A percentile compares a stretch with the other conserved stretches of the same genome.
These are phyloP conservation scores for Punctularia strigosozonata DNA, from an alignment of 768 basidiomycete species.

Conservation along the genomic window DNA sequence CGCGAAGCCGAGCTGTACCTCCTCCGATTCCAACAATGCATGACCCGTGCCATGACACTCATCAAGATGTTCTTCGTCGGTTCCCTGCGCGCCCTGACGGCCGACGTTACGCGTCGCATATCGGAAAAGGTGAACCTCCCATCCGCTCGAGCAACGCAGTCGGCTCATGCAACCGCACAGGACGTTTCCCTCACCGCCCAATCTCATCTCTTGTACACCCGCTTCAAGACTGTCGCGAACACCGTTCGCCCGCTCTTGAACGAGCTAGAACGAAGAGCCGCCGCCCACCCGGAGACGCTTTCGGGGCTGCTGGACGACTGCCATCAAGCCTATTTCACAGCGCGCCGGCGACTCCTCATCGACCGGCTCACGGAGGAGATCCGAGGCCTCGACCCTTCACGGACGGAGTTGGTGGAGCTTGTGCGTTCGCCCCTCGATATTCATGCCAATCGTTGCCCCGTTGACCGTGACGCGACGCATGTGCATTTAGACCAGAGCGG, in stretches of 20 bases:
- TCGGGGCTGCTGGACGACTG: conserved; percentile 76
- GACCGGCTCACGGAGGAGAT: conserved; percentile 74
- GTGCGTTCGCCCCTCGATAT: conserved; percentile 28
- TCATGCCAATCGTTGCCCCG: conserved; percentile 1
- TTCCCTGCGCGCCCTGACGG: conserved; percentile 64
- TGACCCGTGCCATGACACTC: conserved; percentile 95
- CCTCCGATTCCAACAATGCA: conserved; percentile 96
- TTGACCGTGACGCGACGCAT: too few species aligned
- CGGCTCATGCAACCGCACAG: too few species aligned
- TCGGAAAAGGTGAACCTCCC: conserved; percentile 49
- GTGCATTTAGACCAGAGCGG: conserved; percentile 67
- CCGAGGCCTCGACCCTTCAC: conserved; percentile 62
- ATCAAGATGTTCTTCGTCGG: conserved; percentile 96
- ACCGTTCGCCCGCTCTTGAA: conserved; percentile 56
- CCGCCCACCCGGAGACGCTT: conserved; percentile 74
- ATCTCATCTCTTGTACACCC: conserved; percentile 79
- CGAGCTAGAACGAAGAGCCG: conserved; percentile 76
- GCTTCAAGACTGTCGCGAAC: conserved; percentile 63
- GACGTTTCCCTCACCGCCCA: conserved; percentile 73
- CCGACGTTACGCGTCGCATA: conserved; percentile 66
- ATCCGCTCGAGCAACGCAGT: too few species aligned
- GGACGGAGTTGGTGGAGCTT: conserved; percentile 80
- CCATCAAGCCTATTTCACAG: conserved; percentile 69
- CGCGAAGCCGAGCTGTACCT: conserved; percentile 89
- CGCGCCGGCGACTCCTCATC: conserved; percentile 61